Evolutionary conservation across 1,284 basidiomycete species (phyloP).

Genomic region (Uromyces viciae-fabae): DNA sequence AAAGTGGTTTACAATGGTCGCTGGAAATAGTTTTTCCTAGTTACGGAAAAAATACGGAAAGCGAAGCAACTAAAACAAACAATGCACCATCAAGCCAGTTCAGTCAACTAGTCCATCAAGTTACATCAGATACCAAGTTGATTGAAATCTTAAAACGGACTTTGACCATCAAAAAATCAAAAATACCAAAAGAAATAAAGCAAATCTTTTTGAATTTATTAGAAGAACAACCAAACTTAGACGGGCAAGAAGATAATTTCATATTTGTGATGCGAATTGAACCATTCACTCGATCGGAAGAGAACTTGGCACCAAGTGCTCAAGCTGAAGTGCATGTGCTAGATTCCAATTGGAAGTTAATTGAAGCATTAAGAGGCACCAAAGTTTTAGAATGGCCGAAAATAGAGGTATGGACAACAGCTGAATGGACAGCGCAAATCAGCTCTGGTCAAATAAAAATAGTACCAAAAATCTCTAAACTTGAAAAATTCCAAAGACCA

Average conservation of each 20-base stretch:
- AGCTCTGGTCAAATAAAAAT: conserved; percentile 6
- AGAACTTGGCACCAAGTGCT: not conserved
- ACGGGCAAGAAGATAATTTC: not conserved
- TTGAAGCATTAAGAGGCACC: conserved; percentile 10
- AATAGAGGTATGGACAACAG: conserved; percentile 26
- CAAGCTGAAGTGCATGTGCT: conserved; percentile 9
- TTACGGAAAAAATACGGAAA: not conserved
- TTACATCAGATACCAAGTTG: conserved; percentile 16
- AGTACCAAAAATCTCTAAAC: not conserved
- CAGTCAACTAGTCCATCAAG: conserved; percentile 28
- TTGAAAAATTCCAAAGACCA: not conserved
- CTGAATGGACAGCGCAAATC: conserved; percentile 10
- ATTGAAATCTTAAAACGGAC: conserved; percentile 20
- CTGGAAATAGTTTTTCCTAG: conserved; percentile 29
- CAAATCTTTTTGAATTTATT: not conserved
- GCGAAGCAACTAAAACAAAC: not conserved
- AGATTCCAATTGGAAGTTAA: not conserved
- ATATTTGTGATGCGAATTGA: not conserved
- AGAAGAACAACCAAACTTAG: not conserved
- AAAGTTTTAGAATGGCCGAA: conserved; percentile 36
- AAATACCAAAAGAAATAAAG: not conserved
- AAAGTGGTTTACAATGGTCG: conserved; percentile 23
- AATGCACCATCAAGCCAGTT: not conserved
- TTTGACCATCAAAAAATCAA: conserved; percentile 25
- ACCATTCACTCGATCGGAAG: not conserved